phyloP scores from a whole-genome alignment of 2,329 filamentous ascomycete genomes.

The Diaporthe citri region DNA sequence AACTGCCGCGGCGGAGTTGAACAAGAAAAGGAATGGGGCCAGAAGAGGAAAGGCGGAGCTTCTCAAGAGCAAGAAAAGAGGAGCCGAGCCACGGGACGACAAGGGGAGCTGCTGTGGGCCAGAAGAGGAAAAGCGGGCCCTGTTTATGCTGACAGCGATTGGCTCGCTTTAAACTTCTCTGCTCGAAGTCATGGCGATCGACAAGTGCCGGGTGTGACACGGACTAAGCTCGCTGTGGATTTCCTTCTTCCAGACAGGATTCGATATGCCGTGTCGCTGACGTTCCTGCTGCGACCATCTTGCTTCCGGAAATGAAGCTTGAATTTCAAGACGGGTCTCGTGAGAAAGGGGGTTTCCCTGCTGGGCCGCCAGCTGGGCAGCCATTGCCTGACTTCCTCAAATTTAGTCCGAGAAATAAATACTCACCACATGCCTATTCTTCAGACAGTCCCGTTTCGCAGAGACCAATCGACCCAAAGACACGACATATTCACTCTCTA shows the following conservation, averaged over 20 bases:
- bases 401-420: neutral
- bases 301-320: conserved; percentile 21
- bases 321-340: neutral
- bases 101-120: neutral
- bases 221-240: neutral
- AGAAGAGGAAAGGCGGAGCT: neutral
- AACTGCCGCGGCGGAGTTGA: neutral
- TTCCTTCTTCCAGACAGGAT: neutral
- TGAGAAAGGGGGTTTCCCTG: neutral
- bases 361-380: neutral
- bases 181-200: too few species aligned
- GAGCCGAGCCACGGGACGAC: neutral
- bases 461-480: neutral
- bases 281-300: conserved; percentile 8
- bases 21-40: neutral
- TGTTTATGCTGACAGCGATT: neutral
- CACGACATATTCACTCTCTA: neutral
- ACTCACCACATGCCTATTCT: neutral
- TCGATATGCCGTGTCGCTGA: neutral
- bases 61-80: neutral
- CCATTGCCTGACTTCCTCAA: neutral
- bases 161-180: conserved; percentile 2
- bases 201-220: neutral
- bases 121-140: neutral
- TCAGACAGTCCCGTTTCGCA: neutral